Base-by-base conservation (phyloP, 257 asterid species). In the Solanum paucissectum region DNA sequence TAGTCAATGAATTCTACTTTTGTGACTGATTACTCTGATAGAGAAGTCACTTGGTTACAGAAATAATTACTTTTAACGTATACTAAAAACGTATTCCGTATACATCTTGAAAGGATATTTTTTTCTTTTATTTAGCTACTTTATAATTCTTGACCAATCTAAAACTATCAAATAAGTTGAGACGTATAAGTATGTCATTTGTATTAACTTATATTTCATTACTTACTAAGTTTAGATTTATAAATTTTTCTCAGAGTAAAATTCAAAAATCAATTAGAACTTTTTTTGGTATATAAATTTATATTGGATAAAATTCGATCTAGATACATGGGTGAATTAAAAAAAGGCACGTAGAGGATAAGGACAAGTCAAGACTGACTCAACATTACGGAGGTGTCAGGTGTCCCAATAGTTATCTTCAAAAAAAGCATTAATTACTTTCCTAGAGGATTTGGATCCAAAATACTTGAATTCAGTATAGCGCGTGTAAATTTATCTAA, bases 401-500 rank as follows among this genome's bases (percentile, higher is more conserved):
- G 1, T 4, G 16, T 62, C 3, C 3, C 32, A 9, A 4, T 23
- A 4, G 12, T n/a, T 9, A 9, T 62, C 7, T 4, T 62, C 0
- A 1, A 62, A 9, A 4, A 62, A 62, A 11, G 1, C 27, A 58
- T 58, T 58, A 62, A 62, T 23, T n/a, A 62, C 7, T 62, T n/a
- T 62, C 12, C 3, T 10, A 0, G 1, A 62, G 1, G 1, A 62
- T 23, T 9, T 62, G 1, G 7, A n/a, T 4, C 0, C 2, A 10
- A 10, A 23, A 62, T 4, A 62, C 1, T 11, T 62, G 14, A 62
- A 3, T n/a, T n/a, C 0, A 0, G 7, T 62, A n/a, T 4, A n/a
- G 1, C 14, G 1, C 16, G 0, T n/a, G 1, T n/a, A 0, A 1
- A n/a, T n/a, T 10, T 1, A 23, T 10, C 7, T 23, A 9, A 21